Evolutionary conservation across 2,329 filamentous ascomycete genomes (phyloP).

Genomic region (Alternaria sp.): DNA sequence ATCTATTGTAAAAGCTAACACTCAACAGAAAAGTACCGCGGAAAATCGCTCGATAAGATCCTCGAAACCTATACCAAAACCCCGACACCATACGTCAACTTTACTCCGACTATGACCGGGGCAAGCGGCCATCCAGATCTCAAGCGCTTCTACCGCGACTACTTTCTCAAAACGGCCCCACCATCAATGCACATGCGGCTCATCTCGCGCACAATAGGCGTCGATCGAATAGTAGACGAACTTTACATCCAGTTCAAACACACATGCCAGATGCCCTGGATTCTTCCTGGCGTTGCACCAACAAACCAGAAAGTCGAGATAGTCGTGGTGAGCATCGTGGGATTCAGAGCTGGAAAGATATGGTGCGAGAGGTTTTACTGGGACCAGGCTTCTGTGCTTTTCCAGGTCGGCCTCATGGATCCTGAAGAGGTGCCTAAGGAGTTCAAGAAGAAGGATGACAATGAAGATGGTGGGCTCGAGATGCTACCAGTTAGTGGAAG

Average conservation of each 20-base stretch:
- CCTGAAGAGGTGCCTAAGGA: slow-evolving; percentile 59
- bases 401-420: slow-evolving; percentile 65
- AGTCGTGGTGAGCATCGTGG: slow-evolving; percentile 63
- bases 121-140: slow-evolving; percentile 53
- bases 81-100: slow-evolving; percentile 49
- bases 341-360: slow-evolving; percentile 59
- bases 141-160: slow-evolving; percentile 61
- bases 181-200: slow-evolving; percentile 60
- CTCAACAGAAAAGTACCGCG: slow-evolving; percentile 44
- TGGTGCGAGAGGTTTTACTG: slow-evolving; percentile 66
- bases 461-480: slow-evolving; percentile 55
- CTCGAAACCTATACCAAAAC: slow-evolving; percentile 46
- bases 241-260: slow-evolving; percentile 64
- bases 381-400: slow-evolving; percentile 67
- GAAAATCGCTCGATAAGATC: slow-evolving; percentile 45
- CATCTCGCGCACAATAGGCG: slow-evolving; percentile 63
- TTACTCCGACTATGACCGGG: slow-evolving; percentile 55
- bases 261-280: slow-evolving; percentile 63
- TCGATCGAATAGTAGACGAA: slow-evolving; percentile 67
- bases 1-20: slow-evolving; percentile 5
- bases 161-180: slow-evolving; percentile 58
- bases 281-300: slow-evolving; percentile 63
- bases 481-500: slow-evolving; percentile 55
- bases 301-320: slow-evolving; percentile 65
- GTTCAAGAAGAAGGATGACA: slow-evolving; percentile 7